Evolutionary conservation across 345 rosid genomes (phyloP), one percentile per base, ranked within the genome.

Genomic region (Punica granatum): DNA sequence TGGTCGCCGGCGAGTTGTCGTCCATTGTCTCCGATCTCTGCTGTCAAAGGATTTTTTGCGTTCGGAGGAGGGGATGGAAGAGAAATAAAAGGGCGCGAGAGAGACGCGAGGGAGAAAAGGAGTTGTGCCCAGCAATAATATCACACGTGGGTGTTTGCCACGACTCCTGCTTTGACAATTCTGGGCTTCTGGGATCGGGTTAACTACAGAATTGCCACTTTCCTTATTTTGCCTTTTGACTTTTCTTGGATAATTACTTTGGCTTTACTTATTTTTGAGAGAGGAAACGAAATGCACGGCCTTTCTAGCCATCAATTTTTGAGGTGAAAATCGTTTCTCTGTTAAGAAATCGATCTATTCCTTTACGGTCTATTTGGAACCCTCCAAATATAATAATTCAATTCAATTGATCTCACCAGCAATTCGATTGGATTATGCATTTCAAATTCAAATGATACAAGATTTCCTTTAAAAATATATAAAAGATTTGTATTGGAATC

Each of bases 1-100:
- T 34, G 59, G 75, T 69, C n/a, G 65, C 23, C 42, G 78, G 81
- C 37, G 75, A 44, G 54, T 60, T 67, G 54, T 60, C 75, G 49
- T 59, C 75, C 70, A 72, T 66, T 5, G 37, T 32, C 51, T 21
- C 26, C 15, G 49, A 64, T 65, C 46, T 65, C 14, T 15, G n/a
- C 49, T 37, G 5, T 37, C 41, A 11, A 37, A 4, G 6, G 41
- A 37, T 37, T 37, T 25, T 56, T 56, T 56, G 1, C 26, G 26
- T 56, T 1, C 25, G 33, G 31, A 53, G 59, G 31, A 10, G 25
- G 14, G 14, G 59, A 25, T 4, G 61, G 34, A 14, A 26, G 14
- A 30, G 34, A 56, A 26, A 26, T 56, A 56, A 28, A 26, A 56
- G 61, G 61, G 32, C 18, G 34, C 31, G 61, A 56, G 61, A 56